Evolutionary conservation across 2,329 filamentous ascomycete species (phyloP).

Genomic region (Xylaria sp.): DNA sequence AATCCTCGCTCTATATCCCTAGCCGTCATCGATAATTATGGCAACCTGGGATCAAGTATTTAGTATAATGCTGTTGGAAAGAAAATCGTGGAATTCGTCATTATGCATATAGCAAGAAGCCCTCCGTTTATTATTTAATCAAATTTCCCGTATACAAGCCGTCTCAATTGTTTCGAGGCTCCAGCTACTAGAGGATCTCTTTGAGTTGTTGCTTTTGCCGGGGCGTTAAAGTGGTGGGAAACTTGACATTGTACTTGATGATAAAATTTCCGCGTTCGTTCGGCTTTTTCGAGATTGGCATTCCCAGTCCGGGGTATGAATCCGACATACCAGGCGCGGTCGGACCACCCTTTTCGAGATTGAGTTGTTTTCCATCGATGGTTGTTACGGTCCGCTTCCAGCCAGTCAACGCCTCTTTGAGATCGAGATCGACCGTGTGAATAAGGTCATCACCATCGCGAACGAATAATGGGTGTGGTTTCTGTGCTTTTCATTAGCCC

Average conservation of each 20-base stretch:
- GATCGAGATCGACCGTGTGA: conserved; percentile 79
- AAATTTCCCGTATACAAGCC: background rate
- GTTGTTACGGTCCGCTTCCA: conserved; percentile 93
- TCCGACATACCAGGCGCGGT: conserved; percentile 87
- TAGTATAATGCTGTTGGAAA: conserved; percentile 26
- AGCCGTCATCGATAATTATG: background rate
- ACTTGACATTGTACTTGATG: conserved; percentile 91
- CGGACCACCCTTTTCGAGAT: conserved; percentile 81
- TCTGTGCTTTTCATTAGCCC: conserved; percentile 68
- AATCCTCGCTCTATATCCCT: conserved; percentile 20
- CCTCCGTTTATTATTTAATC: background rate
- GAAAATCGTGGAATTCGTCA: conserved; percentile 30
- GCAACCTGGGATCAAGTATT: conserved; percentile 10
- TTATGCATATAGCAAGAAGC: conserved; percentile 23
- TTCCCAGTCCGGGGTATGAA: conserved; percentile 84
- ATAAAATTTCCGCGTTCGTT: conserved; percentile 87
- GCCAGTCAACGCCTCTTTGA: conserved; percentile 94
- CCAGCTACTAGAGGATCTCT: conserved; percentile 72
- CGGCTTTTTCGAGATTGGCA: conserved; percentile 94
- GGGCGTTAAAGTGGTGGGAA: conserved; percentile 80
- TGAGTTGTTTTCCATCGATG: conserved; percentile 89
- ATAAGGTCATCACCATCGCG: conserved; percentile 90
- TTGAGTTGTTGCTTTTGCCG: conserved; percentile 83
- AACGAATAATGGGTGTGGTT: conserved; percentile 84
- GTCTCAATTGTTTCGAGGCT: background rate